Percentiles rank a stretch among this genome's conserved stretches.
Conservation (phyloP, 2,329 filamentous ascomycete genomes). For the Penicillium oxalicum region DNA sequence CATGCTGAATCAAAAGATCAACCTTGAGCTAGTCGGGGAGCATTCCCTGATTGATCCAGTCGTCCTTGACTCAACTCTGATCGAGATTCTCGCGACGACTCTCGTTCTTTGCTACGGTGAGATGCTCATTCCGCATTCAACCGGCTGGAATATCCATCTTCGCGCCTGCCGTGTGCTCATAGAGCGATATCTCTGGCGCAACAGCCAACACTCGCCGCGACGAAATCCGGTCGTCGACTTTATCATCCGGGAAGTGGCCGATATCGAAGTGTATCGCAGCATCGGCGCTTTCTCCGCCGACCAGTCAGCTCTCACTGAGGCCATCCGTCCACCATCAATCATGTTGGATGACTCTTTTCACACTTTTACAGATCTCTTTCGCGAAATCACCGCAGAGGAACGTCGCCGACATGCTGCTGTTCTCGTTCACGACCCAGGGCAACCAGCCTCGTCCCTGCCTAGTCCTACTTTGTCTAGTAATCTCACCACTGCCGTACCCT, state of each 20-base stretch:
- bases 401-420: constrained; percentile 2
- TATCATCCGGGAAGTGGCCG: constrained; percentile 12
- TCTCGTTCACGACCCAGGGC: not conserved
- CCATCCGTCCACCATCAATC: not conserved
- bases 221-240: constrained; percentile 5
- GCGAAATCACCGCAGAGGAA: constrained; percentile 11
- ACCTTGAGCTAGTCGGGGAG: constrained; percentile 2
- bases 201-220: not conserved
- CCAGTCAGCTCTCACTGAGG: not conserved
- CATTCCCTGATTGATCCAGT: not conserved
- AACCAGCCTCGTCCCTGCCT: not conserved
- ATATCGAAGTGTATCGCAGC: constrained; percentile 10
- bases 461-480: too few relatives aligned
- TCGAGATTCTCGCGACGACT: constrained; percentile 11
- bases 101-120: constrained; percentile 15
- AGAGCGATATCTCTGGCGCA: constrained; percentile 1
- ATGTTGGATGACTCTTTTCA: constrained; percentile 6
- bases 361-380: constrained; percentile 8
- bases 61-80: not conserved
- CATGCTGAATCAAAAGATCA: constrained; percentile 9
- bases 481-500: not conserved
- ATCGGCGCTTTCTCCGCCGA: constrained; percentile 8
- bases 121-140: constrained; percentile 11
- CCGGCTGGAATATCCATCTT: constrained; percentile 12
- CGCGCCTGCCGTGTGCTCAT: constrained; percentile 12